Conservation (phyloP, 2,329 filamentous ascomycete genomes). For the Xylariaceae sp. region DNA sequence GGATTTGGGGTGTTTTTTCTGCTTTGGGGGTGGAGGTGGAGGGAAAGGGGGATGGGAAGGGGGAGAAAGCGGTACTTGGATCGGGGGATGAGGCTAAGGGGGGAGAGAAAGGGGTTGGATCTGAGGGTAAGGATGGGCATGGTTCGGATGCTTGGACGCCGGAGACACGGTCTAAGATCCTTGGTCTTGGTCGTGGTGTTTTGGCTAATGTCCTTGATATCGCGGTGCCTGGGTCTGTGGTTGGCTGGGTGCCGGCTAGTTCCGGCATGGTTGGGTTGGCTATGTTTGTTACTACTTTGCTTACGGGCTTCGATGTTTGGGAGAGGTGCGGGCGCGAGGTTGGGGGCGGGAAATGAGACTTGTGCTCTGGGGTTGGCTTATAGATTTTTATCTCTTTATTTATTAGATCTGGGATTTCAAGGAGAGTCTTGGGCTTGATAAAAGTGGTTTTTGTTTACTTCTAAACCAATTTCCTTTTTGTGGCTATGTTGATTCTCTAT, state of each 20-base stretch:
- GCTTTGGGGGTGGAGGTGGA: not conserved
- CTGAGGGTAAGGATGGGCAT: constrained; percentile 28
- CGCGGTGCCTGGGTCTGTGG: constrained; percentile 53
- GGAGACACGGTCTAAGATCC: constrained; percentile 29
- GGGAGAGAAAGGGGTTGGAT: constrained; percentile 33
- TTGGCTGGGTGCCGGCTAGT: constrained; percentile 57
- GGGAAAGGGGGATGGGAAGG: constrained; percentile 13
- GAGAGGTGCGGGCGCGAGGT: constrained; percentile 41
- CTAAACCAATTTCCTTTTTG: too few relatives aligned
- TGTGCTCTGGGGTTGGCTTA: not conserved
- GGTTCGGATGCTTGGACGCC: constrained; percentile 24
- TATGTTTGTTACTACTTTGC: constrained; percentile 58
- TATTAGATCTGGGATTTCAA: too few relatives aligned
- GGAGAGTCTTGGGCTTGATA: too few relatives aligned
- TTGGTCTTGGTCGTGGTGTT: constrained; percentile 44
- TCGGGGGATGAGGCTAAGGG: constrained; percentile 15
- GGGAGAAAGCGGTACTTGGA: constrained; percentile 5
- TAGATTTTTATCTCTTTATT: too few relatives aligned
- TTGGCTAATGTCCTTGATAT: constrained; percentile 59
- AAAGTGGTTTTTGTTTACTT: too few relatives aligned
- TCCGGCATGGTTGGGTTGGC: constrained; percentile 51
- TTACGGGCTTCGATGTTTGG: constrained; percentile 62
- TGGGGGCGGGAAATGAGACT: constrained; percentile 1
- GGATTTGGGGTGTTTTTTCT: constrained; percentile 36
- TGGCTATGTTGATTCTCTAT: too few relatives aligned